Conservation (phyloP, 495 filamentous ascomycete species). For the Aeminium ludgeri region DNA sequence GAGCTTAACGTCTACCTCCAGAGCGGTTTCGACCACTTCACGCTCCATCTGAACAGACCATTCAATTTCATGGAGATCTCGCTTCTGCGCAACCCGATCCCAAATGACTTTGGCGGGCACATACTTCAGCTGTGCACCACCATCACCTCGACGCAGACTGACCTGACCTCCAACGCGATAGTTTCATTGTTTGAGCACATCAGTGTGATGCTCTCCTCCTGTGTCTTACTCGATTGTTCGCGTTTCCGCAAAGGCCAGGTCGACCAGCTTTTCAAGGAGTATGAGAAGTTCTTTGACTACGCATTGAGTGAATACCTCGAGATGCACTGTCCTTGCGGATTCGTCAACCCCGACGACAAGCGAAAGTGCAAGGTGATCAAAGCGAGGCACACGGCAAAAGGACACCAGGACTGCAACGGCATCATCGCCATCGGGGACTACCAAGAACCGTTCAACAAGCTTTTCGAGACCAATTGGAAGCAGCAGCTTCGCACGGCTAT, state of each 20-base stretch:
- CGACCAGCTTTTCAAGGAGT: slow-evolving; percentile 18
- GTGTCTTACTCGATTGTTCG: slow-evolving; percentile 35
- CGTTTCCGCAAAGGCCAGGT: slow-evolving; percentile 20
- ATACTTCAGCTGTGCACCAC: slow-evolving; percentile 34
- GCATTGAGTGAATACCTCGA: slow-evolving; percentile 36
- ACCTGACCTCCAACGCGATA: slow-evolving; percentile 16
- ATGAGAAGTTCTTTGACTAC: slow-evolving; percentile 26
- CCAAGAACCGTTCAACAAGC: slow-evolving; percentile 26
- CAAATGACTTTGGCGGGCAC: slow-evolving; percentile 35
- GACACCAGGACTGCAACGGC: slow-evolving; percentile 34
- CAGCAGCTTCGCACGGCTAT: slow-evolving; percentile 10
- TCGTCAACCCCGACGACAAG: slow-evolving; percentile 14
- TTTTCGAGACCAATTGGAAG: slow-evolving; percentile 14
- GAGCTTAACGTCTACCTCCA: slow-evolving; percentile 35
- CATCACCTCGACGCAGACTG: slow-evolving; percentile 25
- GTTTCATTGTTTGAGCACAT: slow-evolving; percentile 30
- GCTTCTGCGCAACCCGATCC: slow-evolving; percentile 30
- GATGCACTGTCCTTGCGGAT: slow-evolving; percentile 33
- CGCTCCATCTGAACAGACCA: slow-evolving; percentile 31
- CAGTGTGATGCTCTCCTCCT: slow-evolving; percentile 36
- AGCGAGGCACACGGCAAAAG: slow-evolving; percentile 29
- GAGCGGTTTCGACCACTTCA: slow-evolving; percentile 40
- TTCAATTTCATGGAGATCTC: slow-evolving; percentile 41
- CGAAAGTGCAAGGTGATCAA: slow-evolving; percentile 31
- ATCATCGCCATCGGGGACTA: slow-evolving; percentile 32